These are phyloP conservation scores for Boletus fagicola DNA, from an alignment of 768 basidiomycete genomes.

Conservation along the genomic window DNA sequence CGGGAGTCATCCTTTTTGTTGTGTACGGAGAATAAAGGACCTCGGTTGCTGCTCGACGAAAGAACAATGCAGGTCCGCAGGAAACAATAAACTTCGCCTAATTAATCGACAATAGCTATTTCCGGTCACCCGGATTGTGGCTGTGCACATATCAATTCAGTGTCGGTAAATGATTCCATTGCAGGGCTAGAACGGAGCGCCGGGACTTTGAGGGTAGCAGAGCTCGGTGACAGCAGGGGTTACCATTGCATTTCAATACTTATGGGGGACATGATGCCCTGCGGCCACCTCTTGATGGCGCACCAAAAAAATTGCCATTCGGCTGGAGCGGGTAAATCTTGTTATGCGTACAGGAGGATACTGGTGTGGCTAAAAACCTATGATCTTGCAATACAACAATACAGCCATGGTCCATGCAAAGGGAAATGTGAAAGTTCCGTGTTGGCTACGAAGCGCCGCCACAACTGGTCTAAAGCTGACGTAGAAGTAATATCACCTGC, in stretches of 20 bases:
- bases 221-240: too few relatives aligned
- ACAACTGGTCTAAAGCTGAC: not conserved
- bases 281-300: not conserved
- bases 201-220: not conserved
- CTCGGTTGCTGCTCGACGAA: slow-evolving; percentile 20
- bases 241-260: too few relatives aligned
- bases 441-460: not conserved
- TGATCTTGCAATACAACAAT: slow-evolving; percentile 15
- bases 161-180: not conserved
- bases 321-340: not conserved
- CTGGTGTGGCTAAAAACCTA: not conserved
- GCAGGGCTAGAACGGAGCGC: too few relatives aligned
- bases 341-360: slow-evolving; percentile 15
- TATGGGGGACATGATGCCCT: not conserved
- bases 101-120: slow-evolving; percentile 3
- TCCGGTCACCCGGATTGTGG: slow-evolving; percentile 3
- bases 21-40: slow-evolving; percentile 25
- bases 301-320: not conserved
- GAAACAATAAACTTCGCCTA: slow-evolving; percentile 29
- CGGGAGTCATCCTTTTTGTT: slow-evolving; percentile 30
- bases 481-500: slow-evolving; percentile 6
- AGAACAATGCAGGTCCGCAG: slow-evolving; percentile 31
- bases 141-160: slow-evolving; percentile 3
- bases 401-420: slow-evolving; percentile 16
- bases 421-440: not conserved